phyloP scores from a whole-genome alignment of 192 early-diverging fungal species.

The Funneliformis mosseae region DNA sequence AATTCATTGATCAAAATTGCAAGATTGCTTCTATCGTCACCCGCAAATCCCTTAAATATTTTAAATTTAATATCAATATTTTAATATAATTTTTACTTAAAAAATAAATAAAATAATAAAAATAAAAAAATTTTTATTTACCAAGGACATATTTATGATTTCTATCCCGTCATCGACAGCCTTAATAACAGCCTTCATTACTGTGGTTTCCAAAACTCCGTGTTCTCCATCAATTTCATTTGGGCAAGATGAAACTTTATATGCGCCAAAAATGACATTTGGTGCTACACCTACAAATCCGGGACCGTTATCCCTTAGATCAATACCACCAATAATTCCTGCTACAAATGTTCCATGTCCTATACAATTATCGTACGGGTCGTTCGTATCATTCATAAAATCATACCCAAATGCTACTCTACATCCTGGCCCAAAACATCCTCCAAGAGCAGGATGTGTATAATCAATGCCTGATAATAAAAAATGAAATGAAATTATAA shows the following conservation, averaged over 20 bases:
- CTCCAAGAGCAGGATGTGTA: conserved; percentile 51
- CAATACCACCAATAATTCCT: conserved; percentile 54
- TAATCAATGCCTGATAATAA: conserved; percentile 49
- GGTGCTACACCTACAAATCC: too few species aligned
- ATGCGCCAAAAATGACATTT: too few species aligned
- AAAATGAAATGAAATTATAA: too few species aligned
- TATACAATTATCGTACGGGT: conserved; percentile 58
- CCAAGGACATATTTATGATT: conserved; percentile 26
- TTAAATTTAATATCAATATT: too few species aligned
- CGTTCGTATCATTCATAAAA: conserved; percentile 60
- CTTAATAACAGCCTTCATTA: conserved; percentile 49
- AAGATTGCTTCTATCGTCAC: conserved; percentile 48
- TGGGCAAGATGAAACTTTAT: too few species aligned
- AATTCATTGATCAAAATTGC: conserved; percentile 50
- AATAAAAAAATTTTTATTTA: too few species aligned
- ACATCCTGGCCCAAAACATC: conserved; percentile 56
- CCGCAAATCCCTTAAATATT: conserved; percentile 31
- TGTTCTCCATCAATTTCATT: too few species aligned
- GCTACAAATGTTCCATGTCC: conserved; percentile 74
- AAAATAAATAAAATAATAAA: too few species aligned
- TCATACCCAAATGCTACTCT: conserved; percentile 55
- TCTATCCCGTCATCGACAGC: conserved; percentile 42
- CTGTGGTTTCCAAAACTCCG: too few species aligned
- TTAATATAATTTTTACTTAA: too few species aligned
- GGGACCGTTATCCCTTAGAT: conserved; percentile 36